These are phyloP conservation scores for Eutrema heterophyllum DNA, from an alignment of 345 rosid species.

Conservation along the genomic window DNA sequence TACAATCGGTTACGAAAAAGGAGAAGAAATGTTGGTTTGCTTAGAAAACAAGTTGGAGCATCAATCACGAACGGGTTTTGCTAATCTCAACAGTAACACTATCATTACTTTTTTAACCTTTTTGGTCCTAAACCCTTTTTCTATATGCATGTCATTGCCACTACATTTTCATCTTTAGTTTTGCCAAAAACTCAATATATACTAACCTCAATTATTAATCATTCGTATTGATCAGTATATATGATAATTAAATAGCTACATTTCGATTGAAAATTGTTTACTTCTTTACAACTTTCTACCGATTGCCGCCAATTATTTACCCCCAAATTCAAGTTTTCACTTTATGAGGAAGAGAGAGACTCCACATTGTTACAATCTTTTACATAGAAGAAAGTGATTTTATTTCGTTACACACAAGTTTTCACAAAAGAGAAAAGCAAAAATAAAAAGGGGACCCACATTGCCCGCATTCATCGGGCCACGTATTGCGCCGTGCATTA, in stretches of 20 bases:
- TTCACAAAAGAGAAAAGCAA: background rate
- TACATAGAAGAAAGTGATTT: constrained; percentile 5
- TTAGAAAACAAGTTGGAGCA: constrained; percentile 17
- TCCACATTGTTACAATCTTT: background rate
- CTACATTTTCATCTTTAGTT: background rate
- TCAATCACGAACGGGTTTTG: constrained; percentile 17
- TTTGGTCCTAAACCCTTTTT: constrained; percentile 1
- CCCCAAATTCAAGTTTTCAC: constrained; percentile 5
- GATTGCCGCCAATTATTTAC: constrained; percentile 14
- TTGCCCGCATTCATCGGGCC: constrained; percentile 49
- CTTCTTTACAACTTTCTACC: background rate
- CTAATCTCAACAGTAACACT: constrained; percentile 9
- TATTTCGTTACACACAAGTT: background rate
- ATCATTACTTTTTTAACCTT: constrained; percentile 9
- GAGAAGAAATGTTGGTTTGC: constrained; percentile 1
- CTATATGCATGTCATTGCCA: constrained; percentile 5
- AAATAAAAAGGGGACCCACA: constrained; percentile 5
- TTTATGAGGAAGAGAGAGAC: background rate
- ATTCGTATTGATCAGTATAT: background rate
- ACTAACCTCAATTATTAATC: background rate
- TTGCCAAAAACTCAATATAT: background rate
- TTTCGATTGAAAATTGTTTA: background rate
- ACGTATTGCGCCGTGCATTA: constrained; percentile 49
- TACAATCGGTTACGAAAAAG: background rate
- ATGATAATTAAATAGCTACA: background rate